Evolutionary conservation across 164 flowering plant genomes (phyloP).

Genomic region (Magnolia changhungtana): DNA sequence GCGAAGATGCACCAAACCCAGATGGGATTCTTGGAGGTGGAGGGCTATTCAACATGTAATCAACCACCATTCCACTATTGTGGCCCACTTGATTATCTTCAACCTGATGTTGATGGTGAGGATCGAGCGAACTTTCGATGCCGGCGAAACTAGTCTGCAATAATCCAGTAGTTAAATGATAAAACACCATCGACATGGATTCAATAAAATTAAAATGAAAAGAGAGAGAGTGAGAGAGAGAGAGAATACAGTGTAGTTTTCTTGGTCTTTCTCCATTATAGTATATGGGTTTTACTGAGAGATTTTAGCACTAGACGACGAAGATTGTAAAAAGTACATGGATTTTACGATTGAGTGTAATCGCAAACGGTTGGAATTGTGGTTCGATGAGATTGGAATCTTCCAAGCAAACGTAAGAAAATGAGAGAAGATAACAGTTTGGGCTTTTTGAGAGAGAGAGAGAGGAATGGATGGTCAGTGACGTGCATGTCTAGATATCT

Average conservation of each 20-base stretch:
- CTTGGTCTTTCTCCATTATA: constrained; percentile 63
- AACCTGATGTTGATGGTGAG: constrained; percentile 22
- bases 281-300: not conserved
- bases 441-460: too few relatives aligned
- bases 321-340: not conserved
- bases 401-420: too few relatives aligned
- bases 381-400: too few relatives aligned
- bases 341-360: too few relatives aligned
- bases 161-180: constrained; percentile 21
- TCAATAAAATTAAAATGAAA: not conserved
- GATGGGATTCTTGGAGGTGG: constrained; percentile 13
- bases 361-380: too few relatives aligned
- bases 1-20: constrained; percentile 24
- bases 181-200: constrained; percentile 17
- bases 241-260: constrained; percentile 50
- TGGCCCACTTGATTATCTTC: constrained; percentile 25
- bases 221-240: not conserved
- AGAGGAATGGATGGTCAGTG: too few relatives aligned
- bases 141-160: constrained; percentile 30
- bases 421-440: too few relatives aligned
- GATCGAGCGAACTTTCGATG: constrained; percentile 35
- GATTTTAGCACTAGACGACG: not conserved
- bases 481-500: too few relatives aligned
- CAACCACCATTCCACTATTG: constrained; percentile 38
- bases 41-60: constrained; percentile 49